Base-by-base conservation (phyloP, 768 basidiomycete species). In the Daedalea quercina region DNA sequence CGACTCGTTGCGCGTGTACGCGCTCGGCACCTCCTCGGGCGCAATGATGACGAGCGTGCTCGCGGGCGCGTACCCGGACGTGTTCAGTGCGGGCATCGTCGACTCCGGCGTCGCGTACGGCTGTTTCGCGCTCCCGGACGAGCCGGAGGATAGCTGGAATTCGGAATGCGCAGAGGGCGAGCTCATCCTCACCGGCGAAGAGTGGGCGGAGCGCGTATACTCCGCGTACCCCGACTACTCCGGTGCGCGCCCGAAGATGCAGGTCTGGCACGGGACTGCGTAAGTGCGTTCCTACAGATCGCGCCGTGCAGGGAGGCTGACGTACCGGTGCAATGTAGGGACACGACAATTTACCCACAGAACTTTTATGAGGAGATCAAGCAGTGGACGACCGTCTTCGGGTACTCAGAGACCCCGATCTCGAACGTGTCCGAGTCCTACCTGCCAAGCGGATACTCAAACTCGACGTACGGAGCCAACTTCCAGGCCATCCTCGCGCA, bases 11-110 rank as follows among this genome's bases (percentile, higher is more conserved):
- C 69, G 71, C 35, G 78, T 81, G 53, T 81, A 74, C 62, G 73
- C 72, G 24, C 76, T 76, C 31, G 80, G 79, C 15, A 71, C 72
- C 2, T 75, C 74, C 3, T 80, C 78, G 2, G 80, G 79, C 41
- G 72, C 72, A 51, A 82, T 81, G 80, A 81, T 81, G 79, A 80
- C 79, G 52, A 77, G 75, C 58, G 79, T 80, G 23, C 67, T 81
- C 40, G 66, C 68, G 44, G 79, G 77, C 31, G 73, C 76, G 13
- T 80, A 81, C 66, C 79, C 79, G 12, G 76, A 81, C 51, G 61
- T 82, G 43, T 78, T 79, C 68, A 53, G 57, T 37, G 80, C 77
- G 13, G 78, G 74, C 23, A 56, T 74, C 26, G 73, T 70, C 19
- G 76, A 73, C 62, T 75, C 79, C 35, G 79, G 80, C 47, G 79